phyloP scores from a whole-genome alignment of 148 eudicot species.

The Vaccinium vitisidaea region DNA sequence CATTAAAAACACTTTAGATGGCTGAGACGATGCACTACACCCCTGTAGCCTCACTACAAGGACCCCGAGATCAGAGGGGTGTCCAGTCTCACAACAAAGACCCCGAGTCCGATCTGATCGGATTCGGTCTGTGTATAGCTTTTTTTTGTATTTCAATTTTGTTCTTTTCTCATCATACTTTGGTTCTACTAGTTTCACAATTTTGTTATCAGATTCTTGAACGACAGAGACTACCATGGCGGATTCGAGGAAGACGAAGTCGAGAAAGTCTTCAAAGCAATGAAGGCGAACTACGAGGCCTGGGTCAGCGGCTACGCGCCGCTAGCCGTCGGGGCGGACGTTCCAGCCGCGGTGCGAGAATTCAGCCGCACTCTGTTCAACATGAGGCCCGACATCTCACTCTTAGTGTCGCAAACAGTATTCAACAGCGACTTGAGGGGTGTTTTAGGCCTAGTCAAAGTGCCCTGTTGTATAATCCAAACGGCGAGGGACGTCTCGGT shows the following conservation, averaged over 20 bases:
- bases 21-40: too few species aligned
- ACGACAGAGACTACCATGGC: conserved; percentile 78
- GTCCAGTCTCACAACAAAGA: too few species aligned
- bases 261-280: conserved; percentile 74
- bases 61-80: too few species aligned
- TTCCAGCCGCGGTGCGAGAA: conserved; percentile 80
- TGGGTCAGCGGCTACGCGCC: conserved; percentile 94
- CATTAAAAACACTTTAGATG: too few species aligned
- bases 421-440: conserved; percentile 75
- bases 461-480: conserved; percentile 81
- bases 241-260: conserved; percentile 79
- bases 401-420: conserved; percentile 67
- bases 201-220: conserved; percentile 53
- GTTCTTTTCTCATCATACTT: background rate
- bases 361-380: conserved; percentile 92
- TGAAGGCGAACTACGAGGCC: conserved; percentile 85
- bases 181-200: background rate
- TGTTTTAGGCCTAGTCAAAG: conserved; percentile 65
- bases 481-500: conserved; percentile 82
- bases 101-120: too few species aligned
- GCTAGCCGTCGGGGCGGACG: conserved; percentile 94
- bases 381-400: conserved; percentile 88
- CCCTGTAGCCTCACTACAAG: too few species aligned
- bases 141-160: background rate
- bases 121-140: too few species aligned